Conservation (phyloP, 2,329 filamentous ascomycete species). For the Colletotrichum phormii region DNA sequence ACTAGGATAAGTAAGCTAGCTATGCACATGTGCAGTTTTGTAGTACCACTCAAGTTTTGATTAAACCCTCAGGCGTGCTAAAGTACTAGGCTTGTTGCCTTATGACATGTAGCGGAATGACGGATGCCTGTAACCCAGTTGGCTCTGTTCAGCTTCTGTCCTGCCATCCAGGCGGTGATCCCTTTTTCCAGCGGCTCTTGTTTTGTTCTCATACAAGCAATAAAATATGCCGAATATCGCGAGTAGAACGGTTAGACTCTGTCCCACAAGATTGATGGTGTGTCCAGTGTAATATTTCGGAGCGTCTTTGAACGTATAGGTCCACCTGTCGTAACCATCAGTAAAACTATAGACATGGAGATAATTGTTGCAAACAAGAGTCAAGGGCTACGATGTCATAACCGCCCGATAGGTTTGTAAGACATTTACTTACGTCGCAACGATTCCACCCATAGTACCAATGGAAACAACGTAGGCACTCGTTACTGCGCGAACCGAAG, state of each 20-base stretch:
- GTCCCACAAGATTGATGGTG: conserved; percentile 67
- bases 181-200: conserved; percentile 50
- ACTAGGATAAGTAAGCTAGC: neutral
- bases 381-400: neutral
- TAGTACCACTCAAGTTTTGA: neutral
- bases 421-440: conserved; percentile 59
- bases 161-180: conserved; percentile 59
- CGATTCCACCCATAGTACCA: conserved; percentile 67
- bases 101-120: conserved; percentile 67
- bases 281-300: conserved; percentile 62
- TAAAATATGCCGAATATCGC: conserved; percentile 62
- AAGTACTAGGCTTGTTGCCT: neutral
- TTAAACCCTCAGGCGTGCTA: no score
- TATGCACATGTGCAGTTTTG: neutral
- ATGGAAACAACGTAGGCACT: conserved; percentile 66
- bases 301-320: conserved; percentile 59
- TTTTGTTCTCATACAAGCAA: conserved; percentile 64
- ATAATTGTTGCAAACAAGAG: no score
- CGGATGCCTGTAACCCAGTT: conserved; percentile 65
- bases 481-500: conserved; percentile 66
- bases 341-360: neutral
- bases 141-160: conserved; percentile 56
- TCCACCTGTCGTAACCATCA: conserved; percentile 54
- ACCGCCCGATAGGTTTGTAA: neutral
- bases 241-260: conserved; percentile 57